phyloP scores from a whole-genome alignment of 2,329 filamentous ascomycete genomes.

The Penicillium sp. region DNA sequence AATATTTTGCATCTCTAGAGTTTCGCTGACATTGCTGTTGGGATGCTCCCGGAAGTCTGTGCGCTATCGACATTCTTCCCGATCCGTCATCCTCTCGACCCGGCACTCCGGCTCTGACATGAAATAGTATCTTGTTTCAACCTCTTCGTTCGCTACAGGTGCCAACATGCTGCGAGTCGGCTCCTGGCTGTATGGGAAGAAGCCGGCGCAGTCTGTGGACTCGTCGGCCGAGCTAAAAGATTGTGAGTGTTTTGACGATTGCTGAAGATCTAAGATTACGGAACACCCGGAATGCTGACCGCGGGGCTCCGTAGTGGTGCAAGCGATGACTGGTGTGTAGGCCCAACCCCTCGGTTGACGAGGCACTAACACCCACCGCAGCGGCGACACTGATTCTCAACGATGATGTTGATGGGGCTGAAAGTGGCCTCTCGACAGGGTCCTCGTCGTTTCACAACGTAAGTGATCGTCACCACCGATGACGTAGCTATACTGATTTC shows the following conservation, averaged over 20 bases:
- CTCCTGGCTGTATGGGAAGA: conserved; percentile 49
- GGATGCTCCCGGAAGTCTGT: conserved; percentile 25
- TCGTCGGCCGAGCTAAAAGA: conserved; percentile 59
- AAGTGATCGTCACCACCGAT: conserved; percentile 19
- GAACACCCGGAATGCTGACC: conserved; percentile 21
- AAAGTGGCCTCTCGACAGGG: conserved; percentile 69
- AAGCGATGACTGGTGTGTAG: conserved; percentile 47
- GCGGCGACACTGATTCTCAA: conserved; percentile 77
- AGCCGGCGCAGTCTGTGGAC: conserved; percentile 55
- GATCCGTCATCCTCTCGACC: conserved; percentile 21
- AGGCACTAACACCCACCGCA: conserved; percentile 15
- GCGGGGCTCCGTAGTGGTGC: conserved; percentile 32
- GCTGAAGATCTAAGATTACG: neutral
- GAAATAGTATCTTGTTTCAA: neutral
- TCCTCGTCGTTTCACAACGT: conserved; percentile 84
- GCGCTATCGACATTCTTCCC: conserved; percentile 29
- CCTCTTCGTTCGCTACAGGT: neutral
- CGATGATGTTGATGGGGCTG: conserved; percentile 85
- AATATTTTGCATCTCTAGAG: no score
- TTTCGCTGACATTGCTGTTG: neutral
- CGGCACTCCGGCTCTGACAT: conserved; percentile 8
- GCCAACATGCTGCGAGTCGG: conserved; percentile 44
- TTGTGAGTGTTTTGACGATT: conserved; percentile 33
- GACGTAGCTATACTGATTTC: conserved; percentile 11
- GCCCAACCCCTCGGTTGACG: neutral